phyloP scores from a whole-genome alignment of 805 yeast genomes.

The Pichia phayaonensis region DNA sequence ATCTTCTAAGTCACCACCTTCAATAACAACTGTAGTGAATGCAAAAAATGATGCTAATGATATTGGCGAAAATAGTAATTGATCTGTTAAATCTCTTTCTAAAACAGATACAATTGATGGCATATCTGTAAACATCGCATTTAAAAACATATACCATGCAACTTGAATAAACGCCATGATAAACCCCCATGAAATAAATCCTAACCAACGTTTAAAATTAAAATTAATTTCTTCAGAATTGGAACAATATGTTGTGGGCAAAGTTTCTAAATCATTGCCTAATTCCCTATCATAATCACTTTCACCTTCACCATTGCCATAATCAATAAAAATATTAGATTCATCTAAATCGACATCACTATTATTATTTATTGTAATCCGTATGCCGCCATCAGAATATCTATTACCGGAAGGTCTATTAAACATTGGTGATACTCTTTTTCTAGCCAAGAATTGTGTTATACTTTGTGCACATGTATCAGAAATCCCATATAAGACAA shows the following conservation, averaged over 20 bases:
- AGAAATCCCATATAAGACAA: slow-evolving; percentile 80
- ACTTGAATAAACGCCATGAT: slow-evolving; percentile 75
- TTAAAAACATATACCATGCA: slow-evolving; percentile 81
- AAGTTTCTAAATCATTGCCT: not conserved
- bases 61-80: slow-evolving; percentile 80
- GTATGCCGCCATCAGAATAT: not conserved
- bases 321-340: slow-evolving; percentile 28
- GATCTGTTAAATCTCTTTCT: slow-evolving; percentile 85
- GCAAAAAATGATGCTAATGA: slow-evolving; percentile 74
- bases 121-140: slow-evolving; percentile 67
- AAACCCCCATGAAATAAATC: slow-evolving; percentile 86
- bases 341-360: slow-evolving; percentile 5
- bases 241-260: not conserved
- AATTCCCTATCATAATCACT: not conserved
- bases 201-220: slow-evolving; percentile 61
- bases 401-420: not conserved
- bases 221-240: slow-evolving; percentile 29
- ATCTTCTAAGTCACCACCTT: slow-evolving; percentile 60
- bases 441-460: slow-evolving; percentile 15
- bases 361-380: not conserved
- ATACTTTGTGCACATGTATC: slow-evolving; percentile 84
- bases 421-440: not conserved
- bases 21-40: slow-evolving; percentile 76
- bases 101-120: slow-evolving; percentile 80
- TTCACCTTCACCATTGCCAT: slow-evolving; percentile 20